phyloP scores from a whole-genome alignment of 345 rosid species.

The Aquilaria malaccensis region DNA sequence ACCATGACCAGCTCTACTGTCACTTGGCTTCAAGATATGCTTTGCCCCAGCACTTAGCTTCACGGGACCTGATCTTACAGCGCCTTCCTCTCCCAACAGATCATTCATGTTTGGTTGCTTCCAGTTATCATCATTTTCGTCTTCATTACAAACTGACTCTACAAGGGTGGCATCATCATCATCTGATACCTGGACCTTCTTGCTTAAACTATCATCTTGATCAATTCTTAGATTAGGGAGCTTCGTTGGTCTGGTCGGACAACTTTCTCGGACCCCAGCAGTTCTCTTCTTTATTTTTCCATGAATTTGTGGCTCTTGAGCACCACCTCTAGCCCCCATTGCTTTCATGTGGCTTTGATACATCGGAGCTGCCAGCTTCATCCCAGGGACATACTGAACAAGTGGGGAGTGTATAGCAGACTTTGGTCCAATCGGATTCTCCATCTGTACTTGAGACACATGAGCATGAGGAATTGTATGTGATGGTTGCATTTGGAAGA shows the following conservation, averaged over 20 bases:
- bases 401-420: conserved; percentile 17
- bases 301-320: conserved; percentile 10
- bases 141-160: conserved; percentile 14
- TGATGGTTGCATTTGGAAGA: conserved; percentile 12
- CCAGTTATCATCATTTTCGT: conserved; percentile 11
- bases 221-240: conserved; percentile 23
- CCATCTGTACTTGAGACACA: conserved; percentile 11
- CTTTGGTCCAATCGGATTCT: conserved; percentile 23
- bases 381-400: conserved; percentile 19
- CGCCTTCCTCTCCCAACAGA: conserved; percentile 14
- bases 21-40: conserved; percentile 33
- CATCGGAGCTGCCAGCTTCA: conserved; percentile 18
- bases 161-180: conserved; percentile 12
- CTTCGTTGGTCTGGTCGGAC: conserved; percentile 18
- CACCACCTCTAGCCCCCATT: conserved; percentile 16
- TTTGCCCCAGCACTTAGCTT: conserved; percentile 41
- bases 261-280: conserved; percentile 17
- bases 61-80: conserved; percentile 24
- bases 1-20: conserved; percentile 13
- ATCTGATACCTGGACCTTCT: conserved; percentile 11
- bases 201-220: conserved; percentile 16
- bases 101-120: neutral
- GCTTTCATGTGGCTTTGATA: conserved; percentile 22
- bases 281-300: conserved; percentile 29
- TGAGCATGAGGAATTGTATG: conserved; percentile 12